Base-by-base conservation (phyloP, 139 green algal species). In the Chlorella sp. region DNA sequence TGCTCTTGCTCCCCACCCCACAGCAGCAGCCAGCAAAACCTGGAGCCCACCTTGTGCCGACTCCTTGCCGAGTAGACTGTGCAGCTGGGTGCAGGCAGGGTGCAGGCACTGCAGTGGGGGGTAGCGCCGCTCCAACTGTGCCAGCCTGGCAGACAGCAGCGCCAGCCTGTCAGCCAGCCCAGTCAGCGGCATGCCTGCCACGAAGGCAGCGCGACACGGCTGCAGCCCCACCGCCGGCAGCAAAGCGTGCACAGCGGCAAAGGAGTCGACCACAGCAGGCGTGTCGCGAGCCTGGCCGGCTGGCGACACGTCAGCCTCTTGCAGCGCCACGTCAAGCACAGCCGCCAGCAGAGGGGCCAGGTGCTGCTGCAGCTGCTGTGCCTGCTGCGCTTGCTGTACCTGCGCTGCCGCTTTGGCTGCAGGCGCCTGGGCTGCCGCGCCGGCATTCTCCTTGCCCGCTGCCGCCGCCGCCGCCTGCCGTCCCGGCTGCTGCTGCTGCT, bases 111-210 rank as follows among this genome's bases (percentile, higher is more conserved):
- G 36, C 1, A 30, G 14, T 16, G 36, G n/a, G 15, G 75, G 75
- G 34, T 81, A 81, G 34, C 75, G 9, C 34, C 36, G 16, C n/a
- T 53, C n/a, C 75, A 48, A 36, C 75, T 81, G 75, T 21, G n/a
- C 75, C 34, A 53, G n/a, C 12, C 75, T 36, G 34, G n/a, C 42
- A 16, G 75, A 40, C 75, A 81, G 75, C 34, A 81, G 75, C 16
- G 75, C 75, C 75, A 81, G 75, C 75, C 75, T 21, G 75, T 81
- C 75, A 42, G 75, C 75, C 26, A 81, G 75, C 34, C 75, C 75
- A 22, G 75, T 81, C 34, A 81, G 75, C 2, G 75, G 75, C 75
- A 81, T 18, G 34, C 34, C 75, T 19, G 16, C 34, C 9, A 81
- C 26, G 75, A 26, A 32, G 34, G 75, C 75, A 12, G 75, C 12